Evolutionary conservation across 139 green algal species (phyloP).

Genomic region (Klebsormidium nitens): DNA sequence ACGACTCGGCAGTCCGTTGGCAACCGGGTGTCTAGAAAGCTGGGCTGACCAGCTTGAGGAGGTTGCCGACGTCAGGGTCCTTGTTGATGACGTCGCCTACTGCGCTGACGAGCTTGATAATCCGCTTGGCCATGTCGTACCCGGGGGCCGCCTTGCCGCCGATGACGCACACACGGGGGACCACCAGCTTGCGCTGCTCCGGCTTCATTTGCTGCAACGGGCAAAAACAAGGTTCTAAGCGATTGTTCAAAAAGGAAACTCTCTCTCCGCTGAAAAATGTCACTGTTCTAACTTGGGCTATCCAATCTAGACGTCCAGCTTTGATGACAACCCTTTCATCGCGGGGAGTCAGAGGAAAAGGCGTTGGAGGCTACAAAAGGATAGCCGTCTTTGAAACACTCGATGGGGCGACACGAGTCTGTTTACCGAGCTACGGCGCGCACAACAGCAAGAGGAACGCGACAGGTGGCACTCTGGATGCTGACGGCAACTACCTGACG

Average conservation of each 20-base stretch:
- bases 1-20: too few relatives aligned
- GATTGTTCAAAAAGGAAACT: background rate
- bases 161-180: conserved; percentile 84
- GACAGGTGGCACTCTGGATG: too few relatives aligned
- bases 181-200: conserved; percentile 59
- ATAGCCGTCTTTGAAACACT: too few relatives aligned
- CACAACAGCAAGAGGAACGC: too few relatives aligned
- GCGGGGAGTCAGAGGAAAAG: too few relatives aligned
- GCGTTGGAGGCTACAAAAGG: too few relatives aligned
- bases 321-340: too few relatives aligned
- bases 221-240: background rate
- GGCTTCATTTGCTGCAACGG: conserved; percentile 58
- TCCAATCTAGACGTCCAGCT: too few relatives aligned
- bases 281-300: too few relatives aligned
- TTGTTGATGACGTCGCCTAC: conserved; percentile 71
- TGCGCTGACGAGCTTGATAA: conserved; percentile 90
- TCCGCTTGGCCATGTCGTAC: conserved; percentile 98
- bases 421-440: too few relatives aligned
- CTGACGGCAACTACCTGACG: too few relatives aligned
- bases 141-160: conserved; percentile 95
- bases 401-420: too few relatives aligned
- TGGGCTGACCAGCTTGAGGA: conserved; percentile 75
- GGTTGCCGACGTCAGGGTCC: conserved; percentile 78
- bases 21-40: background rate
- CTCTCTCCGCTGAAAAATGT: background rate